Conservation (phyloP, 768 basidiomycete genomes). For the Phallus indusiatus region DNA sequence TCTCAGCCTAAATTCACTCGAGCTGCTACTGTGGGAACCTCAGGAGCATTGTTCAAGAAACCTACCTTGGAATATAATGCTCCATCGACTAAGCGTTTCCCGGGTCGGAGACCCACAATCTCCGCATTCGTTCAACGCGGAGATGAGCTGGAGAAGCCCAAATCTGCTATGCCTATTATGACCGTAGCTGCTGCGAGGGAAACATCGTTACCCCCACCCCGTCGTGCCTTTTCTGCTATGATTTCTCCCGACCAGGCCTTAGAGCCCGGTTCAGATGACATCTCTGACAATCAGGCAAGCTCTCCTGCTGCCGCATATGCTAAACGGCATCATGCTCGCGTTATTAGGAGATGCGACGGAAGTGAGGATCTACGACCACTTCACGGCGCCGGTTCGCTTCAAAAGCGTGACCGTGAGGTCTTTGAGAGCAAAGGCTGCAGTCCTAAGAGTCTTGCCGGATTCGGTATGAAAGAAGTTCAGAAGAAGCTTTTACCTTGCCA, state of each 20-base stretch:
- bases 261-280: slow-evolving; percentile 28
- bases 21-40: slow-evolving; percentile 20
- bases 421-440: slow-evolving; percentile 35
- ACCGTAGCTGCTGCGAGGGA: slow-evolving; percentile 12
- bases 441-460: slow-evolving; percentile 52
- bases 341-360: slow-evolving; percentile 70
- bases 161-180: slow-evolving; percentile 36
- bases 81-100: slow-evolving; percentile 43
- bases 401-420: slow-evolving; percentile 31
- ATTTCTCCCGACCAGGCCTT: slow-evolving; percentile 28
- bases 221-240: slow-evolving; percentile 73
- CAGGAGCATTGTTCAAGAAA: slow-evolving; percentile 27
- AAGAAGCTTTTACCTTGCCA: slow-evolving; percentile 95
- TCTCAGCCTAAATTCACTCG: slow-evolving; percentile 40
- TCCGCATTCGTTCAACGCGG: slow-evolving; percentile 51
- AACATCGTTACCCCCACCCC: slow-evolving; percentile 38
- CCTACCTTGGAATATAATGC: slow-evolving; percentile 43
- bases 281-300: slow-evolving; percentile 47
- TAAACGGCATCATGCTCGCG: slow-evolving; percentile 66
- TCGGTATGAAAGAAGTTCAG: slow-evolving; percentile 85
- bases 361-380: slow-evolving; percentile 72
- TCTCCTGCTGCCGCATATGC: slow-evolving; percentile 71
- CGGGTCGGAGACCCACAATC: slow-evolving; percentile 51
- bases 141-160: slow-evolving; percentile 19
- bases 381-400: slow-evolving; percentile 53